phyloP scores from a whole-genome alignment of 331 rosid genomes.

The Spiraea crenata region DNA sequence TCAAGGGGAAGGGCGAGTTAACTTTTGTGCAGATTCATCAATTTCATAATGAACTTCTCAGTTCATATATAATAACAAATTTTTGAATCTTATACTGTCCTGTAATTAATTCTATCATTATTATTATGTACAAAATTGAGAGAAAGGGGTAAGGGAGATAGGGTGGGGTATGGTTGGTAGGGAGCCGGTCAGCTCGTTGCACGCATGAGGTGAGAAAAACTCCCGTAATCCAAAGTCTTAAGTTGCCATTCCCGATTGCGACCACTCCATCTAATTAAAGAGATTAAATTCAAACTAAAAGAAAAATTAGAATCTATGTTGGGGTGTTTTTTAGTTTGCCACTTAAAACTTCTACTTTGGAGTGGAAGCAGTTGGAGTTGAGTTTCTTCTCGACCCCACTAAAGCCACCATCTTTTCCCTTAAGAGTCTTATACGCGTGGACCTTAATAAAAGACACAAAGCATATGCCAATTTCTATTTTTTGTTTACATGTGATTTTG shows the following conservation, averaged over 20 bases:
- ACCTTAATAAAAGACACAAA: slow-evolving; percentile 43
- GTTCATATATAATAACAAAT: too few species aligned
- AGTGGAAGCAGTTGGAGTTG: slow-evolving; percentile 76
- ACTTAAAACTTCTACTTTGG: slow-evolving; percentile 42
- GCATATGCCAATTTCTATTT: slow-evolving; percentile 27
- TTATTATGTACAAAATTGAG: not conserved
- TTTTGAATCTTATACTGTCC: too few species aligned
- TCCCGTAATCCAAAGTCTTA: slow-evolving; percentile 28
- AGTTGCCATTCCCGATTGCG: slow-evolving; percentile 38
- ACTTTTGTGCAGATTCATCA: too few species aligned
- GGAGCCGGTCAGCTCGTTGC: slow-evolving; percentile 61
- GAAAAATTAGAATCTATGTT: too few species aligned
- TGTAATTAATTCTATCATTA: not conserved
- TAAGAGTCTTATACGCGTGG: slow-evolving; percentile 65
- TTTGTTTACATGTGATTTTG: slow-evolving; percentile 15
- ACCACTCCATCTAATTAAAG: slow-evolving; percentile 19
- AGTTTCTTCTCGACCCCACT: slow-evolving; percentile 7
- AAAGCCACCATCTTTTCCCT: not conserved
- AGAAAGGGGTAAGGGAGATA: not conserved
- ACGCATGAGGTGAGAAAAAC: slow-evolving; percentile 41
- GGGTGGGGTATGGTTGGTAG: slow-evolving; percentile 68
- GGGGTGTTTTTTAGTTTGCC: slow-evolving; percentile 25
- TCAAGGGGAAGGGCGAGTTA: not conserved
- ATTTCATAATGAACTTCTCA: too few species aligned
- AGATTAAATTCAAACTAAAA: not conserved